Evolutionary conservation across 192 early-diverging fungal genomes (phyloP).

Genomic region (Gonapodya sp.): DNA sequence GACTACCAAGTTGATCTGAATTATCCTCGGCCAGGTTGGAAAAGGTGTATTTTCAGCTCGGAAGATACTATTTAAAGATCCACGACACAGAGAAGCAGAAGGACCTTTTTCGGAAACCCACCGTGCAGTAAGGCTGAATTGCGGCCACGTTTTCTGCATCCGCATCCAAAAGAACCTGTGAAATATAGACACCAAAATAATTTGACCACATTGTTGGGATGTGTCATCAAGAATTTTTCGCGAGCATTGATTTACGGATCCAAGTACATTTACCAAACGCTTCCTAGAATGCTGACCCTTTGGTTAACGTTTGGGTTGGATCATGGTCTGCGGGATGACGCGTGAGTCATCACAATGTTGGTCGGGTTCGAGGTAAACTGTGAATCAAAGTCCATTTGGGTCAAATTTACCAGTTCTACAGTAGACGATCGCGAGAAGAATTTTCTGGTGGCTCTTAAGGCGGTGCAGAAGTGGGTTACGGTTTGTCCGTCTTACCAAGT

Average conservation of each 20-base stretch:
- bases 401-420: too few relatives aligned
- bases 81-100: constrained; percentile 22
- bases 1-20: too few relatives aligned
- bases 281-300: constrained; percentile 74
- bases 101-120: background rate
- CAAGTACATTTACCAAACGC: constrained; percentile 70
- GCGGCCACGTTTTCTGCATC: too few relatives aligned
- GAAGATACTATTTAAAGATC: constrained; percentile 51
- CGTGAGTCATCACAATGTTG: too few relatives aligned
- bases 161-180: too few relatives aligned
- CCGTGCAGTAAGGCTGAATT: too few relatives aligned
- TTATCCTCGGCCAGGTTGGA: constrained; percentile 41
- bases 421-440: background rate
- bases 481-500: background rate
- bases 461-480: background rate
- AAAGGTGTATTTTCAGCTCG: constrained; percentile 50
- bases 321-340: background rate
- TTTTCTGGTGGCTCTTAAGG: background rate
- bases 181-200: too few relatives aligned
- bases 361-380: too few relatives aligned
- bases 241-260: constrained; percentile 53
- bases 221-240: constrained; percentile 31
- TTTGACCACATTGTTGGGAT: background rate
- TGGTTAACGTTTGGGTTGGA: constrained; percentile 67
- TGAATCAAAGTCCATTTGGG: too few relatives aligned